phyloP scores from a whole-genome alignment of 2,329 filamentous ascomycete genomes.

The Penicillium griseofulvum region DNA sequence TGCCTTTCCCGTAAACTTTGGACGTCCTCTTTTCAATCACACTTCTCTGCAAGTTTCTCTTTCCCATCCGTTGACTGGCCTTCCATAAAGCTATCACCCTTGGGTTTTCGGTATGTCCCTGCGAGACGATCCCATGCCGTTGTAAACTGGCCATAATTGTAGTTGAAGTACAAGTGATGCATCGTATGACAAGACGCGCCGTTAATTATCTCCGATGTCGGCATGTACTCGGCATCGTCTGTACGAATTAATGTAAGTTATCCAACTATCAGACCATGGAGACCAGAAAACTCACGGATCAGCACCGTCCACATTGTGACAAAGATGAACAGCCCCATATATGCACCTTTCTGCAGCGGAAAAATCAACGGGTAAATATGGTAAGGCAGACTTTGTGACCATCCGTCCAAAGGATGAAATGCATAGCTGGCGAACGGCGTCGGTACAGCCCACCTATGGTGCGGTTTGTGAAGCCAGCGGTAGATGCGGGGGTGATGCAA shows the following conservation, averaged over 20 bases:
- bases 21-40: not conserved
- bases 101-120: conserved; percentile 53
- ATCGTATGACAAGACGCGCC: conserved; percentile 83
- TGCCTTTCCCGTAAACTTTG: no score
- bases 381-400: conserved; percentile 81
- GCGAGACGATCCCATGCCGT: conserved; percentile 88
- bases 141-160: conserved; percentile 94
- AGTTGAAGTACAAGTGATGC: conserved; percentile 85
- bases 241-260: not conserved
- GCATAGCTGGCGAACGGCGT: conserved; percentile 89
- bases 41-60: conserved; percentile 2
- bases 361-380: conserved; percentile 90
- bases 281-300: conserved; percentile 53
- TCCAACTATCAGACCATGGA: not conserved
- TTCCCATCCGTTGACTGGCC: conserved; percentile 1
- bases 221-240: conserved; percentile 87
- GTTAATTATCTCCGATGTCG: conserved; percentile 82
- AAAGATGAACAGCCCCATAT: conserved; percentile 79
- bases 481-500: conserved; percentile 78
- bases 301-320: conserved; percentile 96
- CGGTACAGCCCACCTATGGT: conserved; percentile 99
- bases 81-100: conserved; percentile 19
- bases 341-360: conserved; percentile 85
- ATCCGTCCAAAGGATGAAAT: conserved; percentile 92
- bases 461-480: conserved; percentile 88